These are phyloP conservation scores for Dactylorhiza incarnata DNA, from an alignment of 106 monocot species.

Conservation along the genomic window DNA sequence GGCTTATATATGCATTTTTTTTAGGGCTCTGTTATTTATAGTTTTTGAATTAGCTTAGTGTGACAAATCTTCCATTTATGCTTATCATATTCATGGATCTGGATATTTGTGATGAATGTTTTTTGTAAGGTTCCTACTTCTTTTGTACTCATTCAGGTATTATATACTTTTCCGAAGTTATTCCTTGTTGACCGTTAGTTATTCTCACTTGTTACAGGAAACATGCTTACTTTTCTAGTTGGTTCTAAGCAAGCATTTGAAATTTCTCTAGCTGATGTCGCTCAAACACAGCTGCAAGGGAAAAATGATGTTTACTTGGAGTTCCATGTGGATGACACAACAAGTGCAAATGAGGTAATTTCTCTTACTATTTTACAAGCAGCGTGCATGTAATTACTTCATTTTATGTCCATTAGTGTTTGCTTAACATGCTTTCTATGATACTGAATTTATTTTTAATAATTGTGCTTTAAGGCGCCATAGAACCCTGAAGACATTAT, in stretches of 20 bases:
- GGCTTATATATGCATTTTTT: neutral
- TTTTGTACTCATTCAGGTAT: neutral
- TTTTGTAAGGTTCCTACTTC: neutral
- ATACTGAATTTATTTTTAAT: neutral
- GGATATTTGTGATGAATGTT: neutral
- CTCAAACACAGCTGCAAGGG: slow-evolving; percentile 90
- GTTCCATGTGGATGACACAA: slow-evolving; percentile 98
- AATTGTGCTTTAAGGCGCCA: neutral
- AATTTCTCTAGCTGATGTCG: slow-evolving; percentile 94
- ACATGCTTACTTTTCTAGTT: slow-evolving; percentile 85
- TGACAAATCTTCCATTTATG: neutral
- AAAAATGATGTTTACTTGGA: slow-evolving; percentile 95
- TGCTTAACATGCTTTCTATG: neutral
- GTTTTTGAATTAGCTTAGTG: neutral
- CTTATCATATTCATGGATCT: neutral
- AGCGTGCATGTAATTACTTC: neutral
- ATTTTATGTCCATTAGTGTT: neutral
- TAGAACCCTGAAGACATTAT: neutral
- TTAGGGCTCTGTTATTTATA: neutral
- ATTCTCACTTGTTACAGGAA: slow-evolving; percentile 43
- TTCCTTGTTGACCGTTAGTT: neutral
- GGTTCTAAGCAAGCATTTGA: slow-evolving; percentile 98
- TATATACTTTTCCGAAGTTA: neutral
- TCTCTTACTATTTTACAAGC: neutral
- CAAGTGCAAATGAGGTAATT: slow-evolving; percentile 92